phyloP scores from a whole-genome alignment of 2,329 filamentous ascomycete genomes.

The Pseudopyrenochaeta lycopersici region DNA sequence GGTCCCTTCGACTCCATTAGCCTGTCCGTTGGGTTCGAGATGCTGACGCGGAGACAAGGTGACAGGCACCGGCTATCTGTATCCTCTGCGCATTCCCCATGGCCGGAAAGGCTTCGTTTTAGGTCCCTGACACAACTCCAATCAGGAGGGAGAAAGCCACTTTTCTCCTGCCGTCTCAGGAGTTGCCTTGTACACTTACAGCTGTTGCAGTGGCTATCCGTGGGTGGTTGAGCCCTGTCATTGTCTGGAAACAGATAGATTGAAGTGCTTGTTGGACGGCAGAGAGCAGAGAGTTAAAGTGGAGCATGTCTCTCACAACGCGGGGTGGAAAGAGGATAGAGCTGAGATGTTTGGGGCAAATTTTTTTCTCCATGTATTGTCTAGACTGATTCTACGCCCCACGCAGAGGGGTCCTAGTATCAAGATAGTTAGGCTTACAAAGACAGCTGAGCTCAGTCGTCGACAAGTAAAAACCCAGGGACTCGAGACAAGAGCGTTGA shows the following conservation, averaged over 20 bases:
- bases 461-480: background rate
- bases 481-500: conserved; percentile 1
- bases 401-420: no score
- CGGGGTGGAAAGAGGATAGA: conserved; percentile 9
- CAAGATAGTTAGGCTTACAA: conserved; percentile 4
- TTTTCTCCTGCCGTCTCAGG: conserved; percentile 4
- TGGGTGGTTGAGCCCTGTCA: conserved; percentile 3
- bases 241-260: conserved; percentile 2
- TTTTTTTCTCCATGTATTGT: conserved; percentile 3
- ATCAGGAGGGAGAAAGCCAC: conserved; percentile 5
- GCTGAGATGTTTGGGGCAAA: conserved; percentile 18
- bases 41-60: conserved; percentile 34
- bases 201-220: background rate
- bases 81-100: conserved; percentile 5
- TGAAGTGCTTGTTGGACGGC: background rate
- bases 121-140: conserved; percentile 17
- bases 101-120: conserved; percentile 5
- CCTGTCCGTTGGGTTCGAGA: conserved; percentile 13
- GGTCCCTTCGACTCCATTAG: conserved; percentile 8
- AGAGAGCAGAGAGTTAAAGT: conserved; percentile 1
- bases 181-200: conserved; percentile 5
- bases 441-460: background rate
- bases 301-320: conserved; percentile 7
- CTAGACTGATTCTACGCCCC: conserved; percentile 9
- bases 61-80: conserved; percentile 23